Evolutionary conservation across 805 yeast species (phyloP).

Genomic region (Cyberlindnera xylosilytica): DNA sequence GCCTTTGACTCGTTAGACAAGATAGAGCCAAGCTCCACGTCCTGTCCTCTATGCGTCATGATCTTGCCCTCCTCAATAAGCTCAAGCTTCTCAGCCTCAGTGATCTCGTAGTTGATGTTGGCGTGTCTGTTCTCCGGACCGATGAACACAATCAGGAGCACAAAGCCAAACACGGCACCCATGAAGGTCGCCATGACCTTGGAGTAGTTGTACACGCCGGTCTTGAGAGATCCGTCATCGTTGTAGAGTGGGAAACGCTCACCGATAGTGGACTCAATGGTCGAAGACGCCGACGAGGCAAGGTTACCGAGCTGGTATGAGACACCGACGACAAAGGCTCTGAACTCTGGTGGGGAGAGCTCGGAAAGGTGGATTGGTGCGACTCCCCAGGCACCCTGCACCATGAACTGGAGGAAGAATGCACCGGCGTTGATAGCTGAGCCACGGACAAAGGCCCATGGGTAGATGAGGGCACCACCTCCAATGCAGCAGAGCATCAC

Average conservation of each 20-base stretch:
- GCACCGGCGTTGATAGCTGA: constrained; percentile 55
- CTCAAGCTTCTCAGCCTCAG: constrained; percentile 23
- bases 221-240: constrained; percentile 27
- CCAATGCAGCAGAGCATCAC: constrained; percentile 48
- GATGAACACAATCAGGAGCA: constrained; percentile 45
- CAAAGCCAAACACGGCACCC: constrained; percentile 57
- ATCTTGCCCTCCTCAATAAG: constrained; percentile 26
- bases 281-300: constrained; percentile 63
- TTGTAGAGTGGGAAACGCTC: constrained; percentile 44
- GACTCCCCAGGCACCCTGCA: constrained; percentile 72
- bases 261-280: constrained; percentile 63
- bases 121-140: constrained; percentile 58
- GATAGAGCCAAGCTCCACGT: constrained; percentile 13
- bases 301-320: constrained; percentile 69
- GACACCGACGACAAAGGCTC: constrained; percentile 60
- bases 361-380: constrained; percentile 61
- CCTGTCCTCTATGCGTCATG: constrained; percentile 17
- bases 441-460: constrained; percentile 52
- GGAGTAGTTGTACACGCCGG: constrained; percentile 46
- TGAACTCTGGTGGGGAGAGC: constrained; percentile 58
- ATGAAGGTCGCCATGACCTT: constrained; percentile 65
- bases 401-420: constrained; percentile 59
- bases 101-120: constrained; percentile 24
- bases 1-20: constrained; percentile 12
- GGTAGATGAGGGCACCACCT: constrained; percentile 62